A percentile compares a stretch with the other conserved stretches of the same genome.
Evolutionary conservation across 2,329 filamentous ascomycete species (phyloP).

Genomic region (Botrytis cinerea): DNA sequence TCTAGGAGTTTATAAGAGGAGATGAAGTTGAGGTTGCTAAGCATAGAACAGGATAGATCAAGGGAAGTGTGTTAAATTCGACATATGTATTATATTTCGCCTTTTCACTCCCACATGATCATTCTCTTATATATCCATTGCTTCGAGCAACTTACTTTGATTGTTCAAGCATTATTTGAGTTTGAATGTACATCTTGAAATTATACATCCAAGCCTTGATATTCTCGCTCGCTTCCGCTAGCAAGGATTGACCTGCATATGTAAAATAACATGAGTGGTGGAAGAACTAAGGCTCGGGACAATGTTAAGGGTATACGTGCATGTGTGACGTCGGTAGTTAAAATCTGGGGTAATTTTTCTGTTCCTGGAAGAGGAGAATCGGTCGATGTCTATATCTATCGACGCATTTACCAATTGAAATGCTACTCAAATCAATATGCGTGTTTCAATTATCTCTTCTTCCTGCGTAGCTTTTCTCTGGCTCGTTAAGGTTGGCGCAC

Average conservation of each 20-base stretch:
- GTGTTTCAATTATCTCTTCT: neutral
- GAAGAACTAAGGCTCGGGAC: slow-evolving; percentile 11
- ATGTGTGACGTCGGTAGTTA: neutral
- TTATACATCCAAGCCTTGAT: neutral
- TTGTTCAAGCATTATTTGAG: neutral
- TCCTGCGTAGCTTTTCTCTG: neutral
- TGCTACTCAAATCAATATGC: neutral
- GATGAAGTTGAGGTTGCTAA: neutral
- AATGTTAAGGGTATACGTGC: slow-evolving; percentile 7
- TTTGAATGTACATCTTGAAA: neutral
- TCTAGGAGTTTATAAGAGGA: neutral
- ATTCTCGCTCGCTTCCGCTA: neutral
- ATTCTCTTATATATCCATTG: neutral
- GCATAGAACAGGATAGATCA: neutral
- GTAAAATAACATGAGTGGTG: neutral
- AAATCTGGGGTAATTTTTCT: neutral
- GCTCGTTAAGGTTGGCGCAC: neutral
- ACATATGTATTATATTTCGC: neutral
- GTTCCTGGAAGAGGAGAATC: neutral
- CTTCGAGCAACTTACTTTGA: too few species aligned
- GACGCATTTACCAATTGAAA: neutral
- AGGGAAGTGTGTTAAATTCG: neutral
- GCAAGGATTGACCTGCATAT: neutral
- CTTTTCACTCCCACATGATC: neutral
- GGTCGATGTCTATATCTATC: neutral